Conservation (phyloP, 179 eudicot genomes). For the Silene vulgaris region DNA sequence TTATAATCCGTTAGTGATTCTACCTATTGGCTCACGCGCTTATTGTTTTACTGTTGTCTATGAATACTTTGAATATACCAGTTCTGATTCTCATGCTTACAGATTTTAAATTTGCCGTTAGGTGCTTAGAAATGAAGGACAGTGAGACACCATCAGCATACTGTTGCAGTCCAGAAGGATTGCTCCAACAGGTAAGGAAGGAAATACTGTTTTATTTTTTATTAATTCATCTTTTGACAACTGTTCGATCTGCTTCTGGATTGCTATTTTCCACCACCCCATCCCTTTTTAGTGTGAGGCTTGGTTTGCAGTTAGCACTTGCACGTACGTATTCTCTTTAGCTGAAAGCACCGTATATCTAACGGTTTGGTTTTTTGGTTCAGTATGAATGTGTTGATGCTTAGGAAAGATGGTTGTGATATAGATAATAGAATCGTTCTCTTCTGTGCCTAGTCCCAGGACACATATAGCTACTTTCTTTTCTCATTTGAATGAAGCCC, state of each 20-base stretch:
- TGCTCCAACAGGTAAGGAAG: conserved; percentile 47
- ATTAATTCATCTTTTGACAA: background rate
- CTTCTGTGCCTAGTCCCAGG: too few species aligned
- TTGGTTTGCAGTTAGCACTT: background rate
- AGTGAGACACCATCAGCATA: conserved; percentile 37
- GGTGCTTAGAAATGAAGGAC: conserved; percentile 64
- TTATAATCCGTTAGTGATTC: background rate
- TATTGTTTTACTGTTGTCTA: background rate
- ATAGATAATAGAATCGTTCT: too few species aligned
- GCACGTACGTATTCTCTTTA: background rate
- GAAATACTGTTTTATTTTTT: background rate
- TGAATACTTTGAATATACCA: background rate
- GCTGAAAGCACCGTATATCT: too few species aligned
- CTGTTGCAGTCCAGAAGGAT: conserved; percentile 59
- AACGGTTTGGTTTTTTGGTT: too few species aligned
- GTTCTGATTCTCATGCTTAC: background rate
- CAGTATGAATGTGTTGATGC: too few species aligned
- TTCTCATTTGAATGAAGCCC: too few species aligned
- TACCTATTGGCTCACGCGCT: background rate
- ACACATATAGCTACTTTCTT: too few species aligned
- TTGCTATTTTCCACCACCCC: background rate
- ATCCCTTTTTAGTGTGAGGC: background rate
- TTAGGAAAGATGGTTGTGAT: too few species aligned
- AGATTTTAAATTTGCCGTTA: conserved; percentile 21
- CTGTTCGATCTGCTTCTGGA: background rate